Conservation (phyloP, 228 moss, liverwort and hornwort species). For the Sphagnum fallax region DNA sequence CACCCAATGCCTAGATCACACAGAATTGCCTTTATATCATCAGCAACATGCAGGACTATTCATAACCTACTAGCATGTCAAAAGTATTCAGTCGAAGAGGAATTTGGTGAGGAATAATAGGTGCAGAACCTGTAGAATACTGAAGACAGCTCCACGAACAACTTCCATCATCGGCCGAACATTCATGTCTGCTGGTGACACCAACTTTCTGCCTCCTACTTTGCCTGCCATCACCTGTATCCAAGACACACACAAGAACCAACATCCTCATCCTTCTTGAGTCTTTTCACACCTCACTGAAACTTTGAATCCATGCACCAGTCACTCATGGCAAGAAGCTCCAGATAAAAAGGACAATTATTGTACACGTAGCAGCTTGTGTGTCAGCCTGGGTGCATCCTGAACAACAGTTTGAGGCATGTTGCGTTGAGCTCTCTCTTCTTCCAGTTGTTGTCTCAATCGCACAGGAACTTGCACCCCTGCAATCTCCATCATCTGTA, state of each 20-base stretch:
- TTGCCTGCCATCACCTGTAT: slow-evolving; percentile 87
- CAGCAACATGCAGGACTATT: too few species aligned
- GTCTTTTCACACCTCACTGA: not conserved
- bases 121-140: slow-evolving; percentile 58
- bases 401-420: slow-evolving; percentile 22
- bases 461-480: slow-evolving; percentile 80
- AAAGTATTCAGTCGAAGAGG: too few species aligned
- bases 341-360: not conserved
- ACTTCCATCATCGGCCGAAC: slow-evolving; percentile 99
- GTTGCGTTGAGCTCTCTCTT: slow-evolving; percentile 41
- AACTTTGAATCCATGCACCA: not conserved
- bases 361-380: slow-evolving; percentile 74
- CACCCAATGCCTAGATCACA: slow-evolving; percentile 50
- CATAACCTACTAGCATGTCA: too few species aligned
- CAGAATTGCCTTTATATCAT: not conserved
- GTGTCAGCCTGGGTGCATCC: slow-evolving; percentile 65
- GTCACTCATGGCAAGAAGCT: not conserved
- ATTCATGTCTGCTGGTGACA: slow-evolving; percentile 74
- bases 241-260: not conserved
- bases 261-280: not conserved
- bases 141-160: slow-evolving; percentile 92
- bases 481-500: slow-evolving; percentile 73
- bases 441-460: slow-evolving; percentile 69
- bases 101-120: too few species aligned
- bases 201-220: slow-evolving; percentile 74